Percentiles rank a stretch among this genome's conserved stretches.
These are phyloP conservation scores for Aotearoamyces nothofagi DNA, from an alignment of 2,329 filamentous ascomycete genomes.

Conservation along the genomic window DNA sequence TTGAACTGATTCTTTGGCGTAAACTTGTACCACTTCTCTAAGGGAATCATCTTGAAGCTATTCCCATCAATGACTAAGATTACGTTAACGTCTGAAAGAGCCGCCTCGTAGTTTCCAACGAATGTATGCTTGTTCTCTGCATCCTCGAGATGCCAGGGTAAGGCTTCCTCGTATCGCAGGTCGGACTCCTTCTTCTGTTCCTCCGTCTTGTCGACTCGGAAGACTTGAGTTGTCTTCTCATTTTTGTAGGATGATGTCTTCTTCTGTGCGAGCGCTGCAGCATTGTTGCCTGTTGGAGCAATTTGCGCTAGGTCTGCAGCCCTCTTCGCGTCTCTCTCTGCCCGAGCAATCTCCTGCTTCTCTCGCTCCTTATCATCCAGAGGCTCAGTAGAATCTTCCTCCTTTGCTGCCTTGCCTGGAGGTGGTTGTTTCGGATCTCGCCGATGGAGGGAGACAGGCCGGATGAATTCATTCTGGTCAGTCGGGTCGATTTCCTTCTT, in stretches of 20 bases:
- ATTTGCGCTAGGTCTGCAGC: conserved; percentile 86
- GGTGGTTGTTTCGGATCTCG: conserved; percentile 65
- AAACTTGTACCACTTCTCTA: conserved; percentile 95
- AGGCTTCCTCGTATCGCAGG: conserved; percentile 81
- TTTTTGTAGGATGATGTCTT: conserved; percentile 49
- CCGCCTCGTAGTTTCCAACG: conserved; percentile 82
- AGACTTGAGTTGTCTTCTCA: conserved; percentile 79
- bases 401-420: conserved; percentile 47
- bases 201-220: conserved; percentile 58
- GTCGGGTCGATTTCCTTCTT: conserved; percentile 53
- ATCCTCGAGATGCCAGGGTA: conserved; percentile 95
- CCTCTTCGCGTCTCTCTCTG: conserved; percentile 71
- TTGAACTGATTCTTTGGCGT: conserved; percentile 67
- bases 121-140: conserved; percentile 91
- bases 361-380: conserved; percentile 45
- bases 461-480: conserved; percentile 64
- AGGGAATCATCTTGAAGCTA: conserved; percentile 70
- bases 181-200: conserved; percentile 54
- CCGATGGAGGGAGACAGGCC: conserved; percentile 78
- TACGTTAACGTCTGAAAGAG: conserved; percentile 73
- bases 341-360: conserved; percentile 52
- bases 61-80: conserved; percentile 57
- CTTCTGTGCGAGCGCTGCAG: conserved; percentile 16
- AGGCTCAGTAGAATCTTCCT: conserved; percentile 31
- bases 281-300: conserved; percentile 58